phyloP scores from a whole-genome alignment of 2,329 filamentous ascomycete species.

The Penicillium palitans region DNA sequence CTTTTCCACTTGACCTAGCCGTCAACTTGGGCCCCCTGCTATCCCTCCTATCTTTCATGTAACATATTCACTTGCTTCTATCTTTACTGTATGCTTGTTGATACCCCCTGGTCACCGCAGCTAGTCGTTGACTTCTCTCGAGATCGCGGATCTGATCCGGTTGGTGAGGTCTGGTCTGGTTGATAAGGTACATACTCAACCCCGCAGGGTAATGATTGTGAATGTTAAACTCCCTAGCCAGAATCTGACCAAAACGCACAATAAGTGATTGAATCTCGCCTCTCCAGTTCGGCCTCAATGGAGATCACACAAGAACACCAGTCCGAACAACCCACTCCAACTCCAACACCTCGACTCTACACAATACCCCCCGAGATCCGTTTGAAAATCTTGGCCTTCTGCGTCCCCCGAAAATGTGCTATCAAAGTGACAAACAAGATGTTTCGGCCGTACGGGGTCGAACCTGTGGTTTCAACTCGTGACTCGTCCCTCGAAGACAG shows the following conservation, averaged over 20 bases:
- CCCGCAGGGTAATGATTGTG: background rate
- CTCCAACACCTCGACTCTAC: background rate
- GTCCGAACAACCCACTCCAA: background rate
- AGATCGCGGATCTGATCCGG: background rate
- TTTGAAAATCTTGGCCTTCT: background rate
- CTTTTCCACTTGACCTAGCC: background rate
- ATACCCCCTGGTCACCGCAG: too few species aligned
- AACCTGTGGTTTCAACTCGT: conserved; percentile 1
- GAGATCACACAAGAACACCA: background rate
- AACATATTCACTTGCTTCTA: background rate
- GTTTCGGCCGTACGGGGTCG: background rate
- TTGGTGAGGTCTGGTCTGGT: background rate
- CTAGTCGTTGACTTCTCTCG: background rate
- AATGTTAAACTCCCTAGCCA: background rate
- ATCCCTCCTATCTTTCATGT: background rate
- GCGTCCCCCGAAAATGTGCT: background rate
- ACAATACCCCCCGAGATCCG: background rate
- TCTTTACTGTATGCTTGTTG: too few species aligned
- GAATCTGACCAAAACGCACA: background rate
- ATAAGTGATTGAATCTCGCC: background rate
- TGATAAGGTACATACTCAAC: background rate
- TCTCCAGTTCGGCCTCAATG: background rate
- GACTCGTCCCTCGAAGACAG: background rate
- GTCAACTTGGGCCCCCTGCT: too few species aligned
- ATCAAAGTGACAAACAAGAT: background rate